Conservation (phyloP, 352 stramenopile species). For the Pythium phragmiticola region DNA sequence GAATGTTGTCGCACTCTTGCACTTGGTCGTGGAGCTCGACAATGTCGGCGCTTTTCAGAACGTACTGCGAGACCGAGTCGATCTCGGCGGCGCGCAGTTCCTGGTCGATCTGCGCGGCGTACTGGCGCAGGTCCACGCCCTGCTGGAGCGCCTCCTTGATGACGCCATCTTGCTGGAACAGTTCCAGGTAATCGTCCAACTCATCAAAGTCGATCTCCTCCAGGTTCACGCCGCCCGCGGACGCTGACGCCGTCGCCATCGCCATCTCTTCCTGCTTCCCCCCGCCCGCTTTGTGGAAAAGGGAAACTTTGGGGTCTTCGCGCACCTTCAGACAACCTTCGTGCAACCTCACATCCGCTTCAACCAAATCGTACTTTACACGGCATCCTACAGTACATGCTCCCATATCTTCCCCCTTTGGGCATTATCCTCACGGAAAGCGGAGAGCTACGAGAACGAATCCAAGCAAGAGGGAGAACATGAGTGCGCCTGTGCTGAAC, state of each 20-base stretch:
- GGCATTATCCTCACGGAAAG: not conserved
- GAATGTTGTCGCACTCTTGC: constrained; percentile 95
- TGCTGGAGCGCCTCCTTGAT: constrained; percentile 90
- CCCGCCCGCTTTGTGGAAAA: constrained; percentile 1
- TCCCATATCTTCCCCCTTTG: constrained; percentile 26
- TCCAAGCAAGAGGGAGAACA: constrained; percentile 14
- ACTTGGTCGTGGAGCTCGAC: constrained; percentile 92
- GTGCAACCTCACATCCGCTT: constrained; percentile 17
- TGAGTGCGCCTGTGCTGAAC: constrained; percentile 44
- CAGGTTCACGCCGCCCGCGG: constrained; percentile 42
- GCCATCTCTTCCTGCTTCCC: not conserved
- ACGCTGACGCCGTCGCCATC: not conserved
- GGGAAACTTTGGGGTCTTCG: not conserved
- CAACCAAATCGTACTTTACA: constrained; percentile 32
- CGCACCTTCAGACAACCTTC: constrained; percentile 17
- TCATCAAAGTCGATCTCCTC: constrained; percentile 93
- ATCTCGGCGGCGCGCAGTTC: constrained; percentile 86
- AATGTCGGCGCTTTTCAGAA: constrained; percentile 89
- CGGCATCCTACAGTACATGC: constrained; percentile 5
- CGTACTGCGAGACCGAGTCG: constrained; percentile 85
- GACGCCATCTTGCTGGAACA: constrained; percentile 93
- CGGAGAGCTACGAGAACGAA: constrained; percentile 1
- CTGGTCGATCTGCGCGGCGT: constrained; percentile 88
- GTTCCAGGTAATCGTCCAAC: constrained; percentile 92
- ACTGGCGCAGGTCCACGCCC: constrained; percentile 90